These are phyloP conservation scores for Xylogone sp. DNA, from an alignment of 2,329 filamentous ascomycete genomes.

Conservation along the genomic window DNA sequence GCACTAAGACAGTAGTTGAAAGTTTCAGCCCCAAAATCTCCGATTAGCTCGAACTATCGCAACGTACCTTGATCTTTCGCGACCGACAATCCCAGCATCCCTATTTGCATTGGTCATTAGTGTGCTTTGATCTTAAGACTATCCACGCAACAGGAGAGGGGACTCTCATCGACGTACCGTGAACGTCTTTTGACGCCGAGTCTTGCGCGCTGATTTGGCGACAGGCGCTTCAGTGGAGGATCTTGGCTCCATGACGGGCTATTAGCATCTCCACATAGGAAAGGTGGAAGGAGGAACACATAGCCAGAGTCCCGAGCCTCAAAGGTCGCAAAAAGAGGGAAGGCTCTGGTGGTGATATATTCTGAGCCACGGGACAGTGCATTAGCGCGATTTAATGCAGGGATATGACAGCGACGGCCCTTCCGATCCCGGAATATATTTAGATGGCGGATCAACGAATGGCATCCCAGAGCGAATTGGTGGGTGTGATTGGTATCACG, in stretches of 20 bases:
- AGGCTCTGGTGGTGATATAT: not conserved
- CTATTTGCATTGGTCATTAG: not conserved
- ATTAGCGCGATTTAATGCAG: not conserved
- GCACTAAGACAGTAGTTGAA: not conserved
- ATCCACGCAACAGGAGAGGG: no score
- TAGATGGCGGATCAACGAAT: not conserved
- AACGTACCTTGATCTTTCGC: conserved; percentile 1
- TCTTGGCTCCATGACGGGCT: not conserved
- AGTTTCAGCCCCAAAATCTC: not conserved
- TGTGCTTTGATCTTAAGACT: no score
- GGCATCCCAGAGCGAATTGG: not conserved
- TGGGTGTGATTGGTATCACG: no score
- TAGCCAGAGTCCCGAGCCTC: no score
- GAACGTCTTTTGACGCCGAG: not conserved
- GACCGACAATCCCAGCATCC: conserved; percentile 5
- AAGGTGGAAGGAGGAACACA: no score
- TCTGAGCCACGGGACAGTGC: not conserved
- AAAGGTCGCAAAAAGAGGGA: not conserved
- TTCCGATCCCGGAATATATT: not conserved
- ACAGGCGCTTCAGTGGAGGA: not conserved
- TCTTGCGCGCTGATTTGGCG: not conserved
- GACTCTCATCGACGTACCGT: not conserved
- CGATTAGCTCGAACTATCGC: not conserved
- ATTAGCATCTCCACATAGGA: no score
- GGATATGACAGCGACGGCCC: not conserved